These are phyloP conservation scores for Nicotiana noctiflora DNA, from an alignment of 257 asterid genomes.

Conservation along the genomic window DNA sequence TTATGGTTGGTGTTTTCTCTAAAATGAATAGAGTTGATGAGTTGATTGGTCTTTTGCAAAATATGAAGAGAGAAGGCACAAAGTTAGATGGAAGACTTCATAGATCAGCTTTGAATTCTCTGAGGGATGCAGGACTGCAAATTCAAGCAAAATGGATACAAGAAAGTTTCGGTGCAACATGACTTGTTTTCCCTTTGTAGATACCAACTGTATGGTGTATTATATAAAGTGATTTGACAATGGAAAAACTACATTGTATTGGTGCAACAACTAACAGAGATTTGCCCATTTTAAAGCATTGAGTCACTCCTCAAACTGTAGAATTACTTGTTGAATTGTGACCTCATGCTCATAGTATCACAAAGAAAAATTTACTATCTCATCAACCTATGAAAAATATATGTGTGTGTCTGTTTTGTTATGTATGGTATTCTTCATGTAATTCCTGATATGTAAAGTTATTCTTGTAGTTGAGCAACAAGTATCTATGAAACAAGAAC, in stretches of 20 bases:
- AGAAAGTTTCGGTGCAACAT: constrained; percentile 29
- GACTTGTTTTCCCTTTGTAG: not conserved
- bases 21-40: constrained; percentile 67
- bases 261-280: not conserved
- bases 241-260: not conserved
- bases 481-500: not conserved
- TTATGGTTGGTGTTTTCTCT: constrained; percentile 75
- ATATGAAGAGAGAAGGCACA: constrained; percentile 54
- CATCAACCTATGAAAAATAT: not conserved
- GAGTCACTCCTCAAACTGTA: not conserved
- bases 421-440: not conserved
- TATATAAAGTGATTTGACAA: not conserved
- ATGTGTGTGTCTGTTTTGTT: not conserved
- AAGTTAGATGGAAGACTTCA: constrained; percentile 55
- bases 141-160: constrained; percentile 53
- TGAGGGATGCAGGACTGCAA: constrained; percentile 69
- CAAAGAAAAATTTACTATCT: too few species aligned
- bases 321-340: not conserved
- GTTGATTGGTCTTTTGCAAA: constrained; percentile 62
- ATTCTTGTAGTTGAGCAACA: not conserved
- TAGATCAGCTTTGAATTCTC: constrained; percentile 66
- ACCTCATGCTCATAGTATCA: not conserved
- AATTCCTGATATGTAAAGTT: not conserved
- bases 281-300: not conserved
- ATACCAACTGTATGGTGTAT: not conserved